These are phyloP conservation scores for Neonectria punicea DNA, from an alignment of 2,329 filamentous ascomycete species.

Conservation along the genomic window DNA sequence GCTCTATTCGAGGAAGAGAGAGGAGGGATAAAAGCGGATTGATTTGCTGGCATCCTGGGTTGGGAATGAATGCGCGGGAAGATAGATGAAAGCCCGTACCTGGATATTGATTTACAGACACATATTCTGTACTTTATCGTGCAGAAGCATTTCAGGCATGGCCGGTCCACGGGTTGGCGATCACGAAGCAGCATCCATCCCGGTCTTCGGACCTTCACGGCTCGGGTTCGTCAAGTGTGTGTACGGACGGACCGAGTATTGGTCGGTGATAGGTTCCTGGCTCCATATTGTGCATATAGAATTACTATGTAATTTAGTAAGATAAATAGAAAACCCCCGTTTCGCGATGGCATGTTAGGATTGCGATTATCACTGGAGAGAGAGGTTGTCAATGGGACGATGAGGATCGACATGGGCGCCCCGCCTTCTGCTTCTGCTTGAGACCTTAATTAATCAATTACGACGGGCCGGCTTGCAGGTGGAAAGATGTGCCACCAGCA, in stretches of 20 bases:
- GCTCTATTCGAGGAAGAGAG: background rate
- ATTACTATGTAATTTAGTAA: no score
- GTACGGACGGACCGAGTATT: background rate
- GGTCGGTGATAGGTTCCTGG: background rate
- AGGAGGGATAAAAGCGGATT: background rate
- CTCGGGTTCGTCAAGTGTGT: background rate
- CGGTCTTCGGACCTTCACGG: background rate
- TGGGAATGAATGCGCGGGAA: background rate
- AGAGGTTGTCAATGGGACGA: slow-evolving; percentile 27
- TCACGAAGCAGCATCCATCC: background rate
- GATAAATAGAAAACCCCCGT: no score
- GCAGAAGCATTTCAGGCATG: background rate
- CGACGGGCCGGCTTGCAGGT: background rate
- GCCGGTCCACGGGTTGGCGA: background rate
- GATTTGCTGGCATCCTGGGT: background rate
- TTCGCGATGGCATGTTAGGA: background rate
- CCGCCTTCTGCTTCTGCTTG: slow-evolving; percentile 4
- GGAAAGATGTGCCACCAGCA: background rate
- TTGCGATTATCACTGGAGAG: slow-evolving; percentile 6
- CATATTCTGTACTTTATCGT: background rate
- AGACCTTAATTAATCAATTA: slow-evolving; percentile 20
- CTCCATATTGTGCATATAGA: background rate
- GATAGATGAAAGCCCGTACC: background rate
- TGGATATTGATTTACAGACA: background rate
- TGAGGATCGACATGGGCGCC: slow-evolving; percentile 31